These are phyloP conservation scores for Rhodotorula babjevae DNA, from an alignment of 768 basidiomycete genomes.

Conservation along the genomic window DNA sequence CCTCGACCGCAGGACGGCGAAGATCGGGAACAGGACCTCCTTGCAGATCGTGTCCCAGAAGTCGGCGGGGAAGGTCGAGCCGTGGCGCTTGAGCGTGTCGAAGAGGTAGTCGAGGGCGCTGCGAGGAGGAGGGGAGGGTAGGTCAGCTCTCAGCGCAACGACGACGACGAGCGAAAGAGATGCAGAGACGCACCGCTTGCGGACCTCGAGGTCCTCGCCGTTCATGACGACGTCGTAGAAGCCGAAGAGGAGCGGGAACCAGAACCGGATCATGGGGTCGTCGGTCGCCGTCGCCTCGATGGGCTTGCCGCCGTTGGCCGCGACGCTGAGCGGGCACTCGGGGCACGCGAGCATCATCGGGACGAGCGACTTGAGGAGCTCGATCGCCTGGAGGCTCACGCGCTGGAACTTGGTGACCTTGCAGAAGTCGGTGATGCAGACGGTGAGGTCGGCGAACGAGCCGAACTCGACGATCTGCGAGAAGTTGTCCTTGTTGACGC, in stretches of 20 bases:
- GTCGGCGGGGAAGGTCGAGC: constrained; percentile 72
- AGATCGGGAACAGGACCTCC: constrained; percentile 95
- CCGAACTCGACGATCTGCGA: constrained; percentile 83
- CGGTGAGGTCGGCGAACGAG: constrained; percentile 89
- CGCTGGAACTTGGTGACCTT: constrained; percentile 99
- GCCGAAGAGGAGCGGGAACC: constrained; percentile 94
- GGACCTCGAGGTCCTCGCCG: constrained; percentile 94
- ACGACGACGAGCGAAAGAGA: not conserved
- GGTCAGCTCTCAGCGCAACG: not conserved
- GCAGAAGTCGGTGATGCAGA: constrained; percentile 98
- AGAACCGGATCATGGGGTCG: constrained; percentile 90
- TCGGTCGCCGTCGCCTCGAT: constrained; percentile 38
- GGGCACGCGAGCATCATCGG: constrained; percentile 82
- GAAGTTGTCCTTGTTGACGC: constrained; percentile 86
- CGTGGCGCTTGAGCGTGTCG: constrained; percentile 84
- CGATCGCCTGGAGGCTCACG: constrained; percentile 90
- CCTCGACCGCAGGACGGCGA: constrained; percentile 86
- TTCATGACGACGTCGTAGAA: constrained; percentile 99
- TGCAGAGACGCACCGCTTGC: constrained; percentile 66
- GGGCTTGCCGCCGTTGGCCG: constrained; percentile 41
- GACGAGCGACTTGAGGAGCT: constrained; percentile 74
- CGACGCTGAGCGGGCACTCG: constrained; percentile 54
- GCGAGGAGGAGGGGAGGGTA: not conserved
- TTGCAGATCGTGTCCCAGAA: constrained; percentile 99
- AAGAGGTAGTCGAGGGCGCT: constrained; percentile 97